These are phyloP conservation scores for Pseudogymnoascus sp. DNA, from an alignment of 2,329 filamentous ascomycete genomes.

Conservation along the genomic window DNA sequence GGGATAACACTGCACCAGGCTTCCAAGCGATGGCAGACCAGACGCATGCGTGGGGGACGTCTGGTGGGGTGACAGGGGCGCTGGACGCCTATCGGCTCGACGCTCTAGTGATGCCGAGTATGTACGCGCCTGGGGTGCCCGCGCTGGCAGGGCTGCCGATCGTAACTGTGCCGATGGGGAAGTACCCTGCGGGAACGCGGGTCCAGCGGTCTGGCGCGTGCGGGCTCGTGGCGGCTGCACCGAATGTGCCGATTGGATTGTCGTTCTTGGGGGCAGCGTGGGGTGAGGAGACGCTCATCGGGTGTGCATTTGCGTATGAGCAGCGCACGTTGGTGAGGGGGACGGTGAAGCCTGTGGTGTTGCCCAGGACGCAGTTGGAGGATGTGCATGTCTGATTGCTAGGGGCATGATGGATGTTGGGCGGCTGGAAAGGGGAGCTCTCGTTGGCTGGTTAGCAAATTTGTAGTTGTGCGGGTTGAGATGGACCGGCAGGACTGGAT, in stretches of 20 bases:
- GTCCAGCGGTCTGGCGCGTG: conserved; percentile 16
- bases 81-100: conserved; percentile 50
- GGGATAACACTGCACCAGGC: conserved; percentile 47
- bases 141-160: conserved; percentile 53
- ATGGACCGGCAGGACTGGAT: neutral
- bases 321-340: conserved; percentile 35
- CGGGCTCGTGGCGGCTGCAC: conserved; percentile 13
- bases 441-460: neutral
- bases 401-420: neutral
- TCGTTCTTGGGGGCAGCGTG: conserved; percentile 55
- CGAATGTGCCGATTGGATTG: conserved; percentile 42
- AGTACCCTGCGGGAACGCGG: conserved; percentile 41
- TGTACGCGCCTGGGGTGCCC: conserved; percentile 39
- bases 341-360: conserved; percentile 41
- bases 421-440: neutral
- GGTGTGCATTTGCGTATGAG: conserved; percentile 63
- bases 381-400: conserved; percentile 31
- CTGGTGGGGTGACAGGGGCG: conserved; percentile 53
- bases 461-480: neutral
- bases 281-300: conserved; percentile 55
- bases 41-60: neutral
- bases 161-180: conserved; percentile 56
- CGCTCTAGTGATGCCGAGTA: conserved; percentile 54
- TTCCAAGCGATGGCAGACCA: conserved; percentile 32
- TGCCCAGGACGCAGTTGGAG: conserved; percentile 40